Conservation (phyloP, 2,329 filamentous ascomycete genomes). For the Sclerotinia nivalis region DNA sequence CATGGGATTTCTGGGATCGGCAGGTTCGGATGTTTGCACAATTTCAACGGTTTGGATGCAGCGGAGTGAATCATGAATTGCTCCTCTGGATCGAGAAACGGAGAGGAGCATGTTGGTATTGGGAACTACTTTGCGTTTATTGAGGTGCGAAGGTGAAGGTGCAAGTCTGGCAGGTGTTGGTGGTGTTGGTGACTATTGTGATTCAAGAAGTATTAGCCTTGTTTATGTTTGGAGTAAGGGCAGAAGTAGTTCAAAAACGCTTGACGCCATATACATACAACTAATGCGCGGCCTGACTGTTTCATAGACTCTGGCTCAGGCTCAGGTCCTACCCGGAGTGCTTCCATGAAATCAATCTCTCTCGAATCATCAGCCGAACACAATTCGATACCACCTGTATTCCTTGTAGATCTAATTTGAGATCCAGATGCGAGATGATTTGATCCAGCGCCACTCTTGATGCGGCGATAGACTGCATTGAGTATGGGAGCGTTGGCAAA, state of each 20-base stretch:
- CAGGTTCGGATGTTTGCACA: not conserved
- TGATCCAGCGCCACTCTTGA: slow-evolving; percentile 2
- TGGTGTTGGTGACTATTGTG: not conserved
- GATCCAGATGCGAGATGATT: not conserved
- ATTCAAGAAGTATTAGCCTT: not conserved
- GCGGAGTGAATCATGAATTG: not conserved
- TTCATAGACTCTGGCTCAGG: not conserved
- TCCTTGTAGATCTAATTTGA: not conserved
- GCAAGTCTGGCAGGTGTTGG: not conserved
- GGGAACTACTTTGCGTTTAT: not conserved
- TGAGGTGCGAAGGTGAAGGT: not conserved
- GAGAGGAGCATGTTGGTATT: not conserved
- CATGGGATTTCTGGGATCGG: not conserved
- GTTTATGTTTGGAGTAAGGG: not conserved
- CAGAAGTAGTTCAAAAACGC: not conserved
- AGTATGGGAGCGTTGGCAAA: slow-evolving; percentile 35
- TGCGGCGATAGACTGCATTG: slow-evolving; percentile 31
- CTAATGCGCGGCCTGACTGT: not conserved
- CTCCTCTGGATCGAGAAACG: not conserved
- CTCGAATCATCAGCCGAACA: slow-evolving; percentile 8
- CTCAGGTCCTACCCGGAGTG: not conserved
- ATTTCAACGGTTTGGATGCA: slow-evolving; percentile 11
- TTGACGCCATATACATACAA: not conserved
- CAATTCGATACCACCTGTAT: not conserved
- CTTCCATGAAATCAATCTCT: slow-evolving; percentile 15